Base-by-base conservation (phyloP, 2,329 filamentous ascomycete species). In the Colletotrichum orbiculare region DNA sequence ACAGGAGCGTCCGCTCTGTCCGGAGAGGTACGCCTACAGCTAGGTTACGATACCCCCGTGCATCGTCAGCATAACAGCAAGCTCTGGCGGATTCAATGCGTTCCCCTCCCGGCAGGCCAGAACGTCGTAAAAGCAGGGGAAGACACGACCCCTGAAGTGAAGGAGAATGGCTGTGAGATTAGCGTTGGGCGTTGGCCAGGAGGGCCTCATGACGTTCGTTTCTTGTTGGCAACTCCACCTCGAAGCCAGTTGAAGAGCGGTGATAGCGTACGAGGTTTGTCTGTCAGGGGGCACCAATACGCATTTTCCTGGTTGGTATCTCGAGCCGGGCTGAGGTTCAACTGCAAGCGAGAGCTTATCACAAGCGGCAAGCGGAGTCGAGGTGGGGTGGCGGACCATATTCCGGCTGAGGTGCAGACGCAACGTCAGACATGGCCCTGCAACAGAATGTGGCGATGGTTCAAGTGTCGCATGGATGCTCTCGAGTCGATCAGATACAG, bases 341-440 rank as follows among this genome's bases (percentile, higher is more conserved):
- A 66, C 17, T 64, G 64, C 12, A 59, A 59, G 54, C 64, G 64
- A 66, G 43, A 54, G 48, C 33, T 25, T 8, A 53, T 39, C 59
- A 37, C 37, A 62, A 35, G 37, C 41, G 64, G 64, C 60, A 66
- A 11, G 54, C 39, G 45, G 60, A 66, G 64, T 60, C 60, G 64
- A 64, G 60, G 35, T 37, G 42, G 42, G 39, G 60, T 43, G 41
- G 41, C 6, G 25, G 42, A 45, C 38, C 43, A 41, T 34, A 39
- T 66, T n/a, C 11, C 17, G 60, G 9, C 48, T 45, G 50, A 54
- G 15, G 10, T 15, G 15, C 17, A 39, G 53, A 41, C 48, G 34
- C n/a, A 42, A 42, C 34, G 38, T 11, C 58, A 46, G 47, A 47
- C 52, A 38, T 47, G 52, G 34, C 62, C 62, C 58, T 62, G 62